Evolutionary conservation across 768 basidiomycete species (phyloP), one percentile per base, ranked within the genome.

Genomic region (Hericium rajendrae): DNA sequence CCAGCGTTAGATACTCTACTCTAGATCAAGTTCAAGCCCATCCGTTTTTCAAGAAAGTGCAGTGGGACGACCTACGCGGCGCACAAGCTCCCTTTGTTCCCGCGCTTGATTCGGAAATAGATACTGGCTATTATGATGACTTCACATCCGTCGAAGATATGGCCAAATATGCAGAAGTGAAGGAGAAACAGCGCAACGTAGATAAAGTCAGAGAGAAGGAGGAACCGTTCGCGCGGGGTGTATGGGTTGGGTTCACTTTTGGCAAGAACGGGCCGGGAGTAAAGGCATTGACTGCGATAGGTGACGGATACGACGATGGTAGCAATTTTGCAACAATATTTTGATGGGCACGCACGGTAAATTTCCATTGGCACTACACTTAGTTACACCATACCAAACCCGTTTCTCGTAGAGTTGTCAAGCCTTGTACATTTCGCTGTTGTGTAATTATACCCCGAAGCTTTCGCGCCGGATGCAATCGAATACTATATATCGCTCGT

Each of bases 121-220:
- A 99, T 67, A 93, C 94, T 1, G 94, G 93, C 16, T 94, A 94
- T 71, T 94, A 93, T 72, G 91, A 94, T 64, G 91, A 93, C 68
- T 94, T 94, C 69, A 86, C 86, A 2, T 86, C 81, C 3, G 74
- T 80, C 4, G 91, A 94, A 58, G 95, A 98, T 67, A 97, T 97
- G 94, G 93, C 91, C 52, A 98, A 98, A 74, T 98, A 98, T 67
- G 92, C 94, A 11, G 95, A 99, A 70, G 97, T 99, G 6, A 83
- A 89, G 71, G 97, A 97, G 76, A 99, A 98, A 73, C 94, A 97
- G 73, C 76, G 74, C 66, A 94, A 97, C 68, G 94, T 99, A 24
- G 95, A 95, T 24, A 81, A 80, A 57, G 90, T 97, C 16, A 84
- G 80, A 70, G 95, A 98, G 75, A 89, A 89, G 70, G 91, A 90